Evolutionary conservation across 345 rosid genomes (phyloP).

Genomic region (Barbarea vulgaris): DNA sequence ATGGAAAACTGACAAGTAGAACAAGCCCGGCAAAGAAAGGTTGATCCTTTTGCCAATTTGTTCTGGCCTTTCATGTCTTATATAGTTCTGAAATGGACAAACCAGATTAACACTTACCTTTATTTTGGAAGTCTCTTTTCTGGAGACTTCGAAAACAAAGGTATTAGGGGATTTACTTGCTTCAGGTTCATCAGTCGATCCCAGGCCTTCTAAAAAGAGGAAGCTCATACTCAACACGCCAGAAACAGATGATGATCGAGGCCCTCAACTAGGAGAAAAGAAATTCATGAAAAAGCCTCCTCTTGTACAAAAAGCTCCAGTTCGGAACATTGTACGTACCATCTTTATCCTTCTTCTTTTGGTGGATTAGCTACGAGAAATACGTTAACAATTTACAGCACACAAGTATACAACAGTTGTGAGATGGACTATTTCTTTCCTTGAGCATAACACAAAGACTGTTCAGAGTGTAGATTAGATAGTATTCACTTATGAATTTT

Average conservation of each 20-base stretch:
- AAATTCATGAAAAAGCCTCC: slow-evolving; percentile 19
- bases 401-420: background rate
- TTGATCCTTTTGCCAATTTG: slow-evolving; percentile 12
- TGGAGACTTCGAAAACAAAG: slow-evolving; percentile 2
- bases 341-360: slow-evolving; percentile 19
- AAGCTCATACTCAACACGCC: slow-evolving; percentile 37
- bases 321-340: slow-evolving; percentile 39
- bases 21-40: slow-evolving; percentile 33
- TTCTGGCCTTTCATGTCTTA: background rate
- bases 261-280: slow-evolving; percentile 28
- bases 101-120: slow-evolving; percentile 25
- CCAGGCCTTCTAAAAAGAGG: slow-evolving; percentile 44
- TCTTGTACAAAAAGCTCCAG: slow-evolving; percentile 35
- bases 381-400: background rate
- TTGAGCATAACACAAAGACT: slow-evolving; percentile 7
- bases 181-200: slow-evolving; percentile 28
- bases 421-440: background rate
- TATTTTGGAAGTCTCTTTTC: slow-evolving; percentile 15
- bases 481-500: slow-evolving; percentile 16
- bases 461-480: background rate
- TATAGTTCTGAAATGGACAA: slow-evolving; percentile 12
- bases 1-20: slow-evolving; percentile 27
- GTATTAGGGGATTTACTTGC: slow-evolving; percentile 7
- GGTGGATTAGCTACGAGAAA: slow-evolving; percentile 17
- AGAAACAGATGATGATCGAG: slow-evolving; percentile 18